A percentile compares a stretch with the other conserved stretches of the same genome.
phyloP scores from a whole-genome alignment of 331 rosid species.

The Spiraea crenata region DNA sequence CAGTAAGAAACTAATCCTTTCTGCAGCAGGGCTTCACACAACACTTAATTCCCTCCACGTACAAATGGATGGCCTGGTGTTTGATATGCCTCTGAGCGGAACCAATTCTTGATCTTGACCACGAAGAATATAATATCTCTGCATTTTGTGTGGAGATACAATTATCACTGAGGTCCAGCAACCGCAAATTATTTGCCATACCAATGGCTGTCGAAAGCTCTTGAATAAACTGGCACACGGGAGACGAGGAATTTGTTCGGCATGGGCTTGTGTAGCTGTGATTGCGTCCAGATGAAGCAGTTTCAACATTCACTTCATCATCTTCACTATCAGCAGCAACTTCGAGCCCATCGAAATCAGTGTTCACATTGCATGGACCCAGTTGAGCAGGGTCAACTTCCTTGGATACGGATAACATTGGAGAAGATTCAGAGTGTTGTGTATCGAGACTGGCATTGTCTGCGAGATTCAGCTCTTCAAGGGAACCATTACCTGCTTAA shows the following conservation, averaged over 20 bases:
- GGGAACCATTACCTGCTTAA: constrained; percentile 51
- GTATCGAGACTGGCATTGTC: constrained; percentile 43
- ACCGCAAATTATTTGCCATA: constrained; percentile 41
- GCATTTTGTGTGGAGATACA: constrained; percentile 45
- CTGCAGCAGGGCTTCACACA: constrained; percentile 92
- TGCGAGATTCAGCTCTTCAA: constrained; percentile 77
- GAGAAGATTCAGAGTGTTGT: constrained; percentile 29
- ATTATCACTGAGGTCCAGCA: constrained; percentile 62
- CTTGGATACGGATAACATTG: constrained; percentile 9
- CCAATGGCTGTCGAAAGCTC: constrained; percentile 49
- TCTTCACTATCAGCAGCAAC: constrained; percentile 85
- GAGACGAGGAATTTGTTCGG: constrained; percentile 40
- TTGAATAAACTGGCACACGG: constrained; percentile 32
- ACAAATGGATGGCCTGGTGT: constrained; percentile 50
- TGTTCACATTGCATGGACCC: constrained; percentile 28
- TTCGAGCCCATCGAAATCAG: constrained; percentile 47
- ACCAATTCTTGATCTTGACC: constrained; percentile 53
- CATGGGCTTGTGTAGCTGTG: constrained; percentile 63
- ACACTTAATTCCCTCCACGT: constrained; percentile 55
- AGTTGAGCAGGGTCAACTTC: constrained; percentile 42
- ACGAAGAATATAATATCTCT: constrained; percentile 54
- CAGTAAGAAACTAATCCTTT: constrained; percentile 31
- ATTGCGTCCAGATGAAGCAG: constrained; percentile 56
- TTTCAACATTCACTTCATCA: constrained; percentile 36
- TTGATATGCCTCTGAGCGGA: constrained; percentile 57